Conservation (phyloP, 345 rosid species). For the Luvunga scandens region DNA sequence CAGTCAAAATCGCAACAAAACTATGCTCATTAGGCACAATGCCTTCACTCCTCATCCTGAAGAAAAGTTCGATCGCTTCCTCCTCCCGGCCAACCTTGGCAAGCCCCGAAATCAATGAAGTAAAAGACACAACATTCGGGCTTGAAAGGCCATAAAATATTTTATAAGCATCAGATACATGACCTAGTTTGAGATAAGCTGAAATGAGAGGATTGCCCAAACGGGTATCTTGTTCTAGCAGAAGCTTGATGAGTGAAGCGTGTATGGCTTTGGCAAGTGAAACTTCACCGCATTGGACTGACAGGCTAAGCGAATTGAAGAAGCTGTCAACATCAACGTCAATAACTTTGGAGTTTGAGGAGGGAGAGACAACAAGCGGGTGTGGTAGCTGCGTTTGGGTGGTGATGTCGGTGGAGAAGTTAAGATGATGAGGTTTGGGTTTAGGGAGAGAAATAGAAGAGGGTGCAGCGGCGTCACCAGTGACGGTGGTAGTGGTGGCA, state of each 20-base stretch:
- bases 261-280: slow-evolving; percentile 60
- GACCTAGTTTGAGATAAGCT: slow-evolving; percentile 67
- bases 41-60: slow-evolving; percentile 50
- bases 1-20: slow-evolving; percentile 54
- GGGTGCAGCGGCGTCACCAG: slow-evolving; percentile 2
- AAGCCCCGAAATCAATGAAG: slow-evolving; percentile 58
- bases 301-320: slow-evolving; percentile 46
- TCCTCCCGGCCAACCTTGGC: slow-evolving; percentile 47
- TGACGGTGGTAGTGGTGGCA: background rate
- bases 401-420: slow-evolving; percentile 18
- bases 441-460: slow-evolving; percentile 17
- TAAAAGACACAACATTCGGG: slow-evolving; percentile 72
- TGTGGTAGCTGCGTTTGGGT: background rate
- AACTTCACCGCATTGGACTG: slow-evolving; percentile 43
- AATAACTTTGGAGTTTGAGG: background rate
- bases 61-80: slow-evolving; percentile 57
- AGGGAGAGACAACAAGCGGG: slow-evolving; percentile 17
- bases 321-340: slow-evolving; percentile 27
- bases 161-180: slow-evolving; percentile 41
- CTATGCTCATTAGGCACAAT: slow-evolving; percentile 48
- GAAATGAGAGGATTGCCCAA: slow-evolving; percentile 54
- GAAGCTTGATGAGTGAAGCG: slow-evolving; percentile 54
- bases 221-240: slow-evolving; percentile 30
- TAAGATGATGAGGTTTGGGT: slow-evolving; percentile 18
- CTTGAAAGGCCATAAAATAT: slow-evolving; percentile 45